Evolutionary conservation across 495 filamentous ascomycete genomes (phyloP), one percentile per base, ranked within the genome.

Genomic region (Letharia columbiana): DNA sequence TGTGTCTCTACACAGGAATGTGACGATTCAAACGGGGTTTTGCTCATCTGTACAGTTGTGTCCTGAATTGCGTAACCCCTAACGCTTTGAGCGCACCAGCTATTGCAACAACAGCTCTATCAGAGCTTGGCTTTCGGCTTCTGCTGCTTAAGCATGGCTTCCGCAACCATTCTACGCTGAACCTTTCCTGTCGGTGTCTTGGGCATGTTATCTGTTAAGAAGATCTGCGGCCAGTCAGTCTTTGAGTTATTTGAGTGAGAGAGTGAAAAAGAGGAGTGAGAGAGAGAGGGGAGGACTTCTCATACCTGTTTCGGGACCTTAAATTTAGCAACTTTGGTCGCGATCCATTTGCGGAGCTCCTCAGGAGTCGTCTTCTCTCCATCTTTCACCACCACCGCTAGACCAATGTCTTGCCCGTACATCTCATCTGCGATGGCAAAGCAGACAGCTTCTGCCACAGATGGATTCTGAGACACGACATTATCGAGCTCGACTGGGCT

Each of bases 131-230:
- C 71, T 68, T 75, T 78, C 20, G 72, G 74, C 59, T 74, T 65
- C 56, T 76, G 74, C 65, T 75, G 71, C 76, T 85, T 88, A 72
- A 83, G 76, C 88, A 94, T 92, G 18, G 82, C 80, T 75, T 92
- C 87, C 8, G 91, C 90, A 15, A 93, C 89, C 67, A 90, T 87
- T 42, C 89, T 81, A 63, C 90, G 77, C 76, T 93, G 91, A 62
- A 93, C 86, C 78, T 93, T 95, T 39, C 91, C 90, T 11, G 90
- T 95, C n/a, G 90, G 89, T 33, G 91, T 95, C 78, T 93, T 93
- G 45, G 90, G 90, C 84, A 94, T 92, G 64, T 84, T 76, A 62
- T 89, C 80, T 9, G 88, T 90, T 68, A 91, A 90, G 75, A 86
- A 93, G 37, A 92, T 77, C 87, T 89, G 50, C 11, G 23, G 12